Conservation (phyloP, 106 monocot genomes). For the Dioscorea dumetorum region DNA sequence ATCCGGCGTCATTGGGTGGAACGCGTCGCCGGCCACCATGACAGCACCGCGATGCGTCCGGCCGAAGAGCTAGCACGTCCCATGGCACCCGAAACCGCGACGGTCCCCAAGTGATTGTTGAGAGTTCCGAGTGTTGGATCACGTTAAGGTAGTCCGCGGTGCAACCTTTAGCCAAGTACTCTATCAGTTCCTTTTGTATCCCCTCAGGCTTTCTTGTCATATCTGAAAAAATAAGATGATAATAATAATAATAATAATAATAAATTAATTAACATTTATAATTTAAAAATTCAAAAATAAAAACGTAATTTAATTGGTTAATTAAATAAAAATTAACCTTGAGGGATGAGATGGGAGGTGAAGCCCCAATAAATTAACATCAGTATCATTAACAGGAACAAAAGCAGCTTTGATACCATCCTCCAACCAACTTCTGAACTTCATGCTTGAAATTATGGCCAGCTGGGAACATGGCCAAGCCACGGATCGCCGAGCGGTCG, state of each 20-base stretch:
- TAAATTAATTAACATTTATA: neutral
- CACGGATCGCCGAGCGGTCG: constrained; percentile 21
- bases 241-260: neutral
- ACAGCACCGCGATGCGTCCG: constrained; percentile 1
- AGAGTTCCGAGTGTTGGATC: constrained; percentile 2
- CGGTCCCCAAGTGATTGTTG: constrained; percentile 17
- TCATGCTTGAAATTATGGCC: constrained; percentile 27
- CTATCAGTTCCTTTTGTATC: constrained; percentile 9
- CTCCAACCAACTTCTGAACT: constrained; percentile 7
- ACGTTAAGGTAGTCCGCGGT: constrained; percentile 11
- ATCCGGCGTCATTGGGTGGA: constrained; percentile 34
- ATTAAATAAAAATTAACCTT: constrained; percentile 2
- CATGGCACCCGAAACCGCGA: constrained; percentile 20
- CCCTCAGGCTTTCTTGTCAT: constrained; percentile 14
- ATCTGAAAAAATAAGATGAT: constrained; percentile 20
- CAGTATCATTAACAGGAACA: constrained; percentile 20
- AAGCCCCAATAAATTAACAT: constrained; percentile 33
- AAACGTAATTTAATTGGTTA: too few species aligned
- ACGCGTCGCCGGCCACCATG: constrained; percentile 30
- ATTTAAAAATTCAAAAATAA: too few species aligned
- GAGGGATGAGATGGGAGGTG: constrained; percentile 2
- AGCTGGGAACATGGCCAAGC: constrained; percentile 15
- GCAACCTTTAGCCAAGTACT: constrained; percentile 5
- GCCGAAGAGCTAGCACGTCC: constrained; percentile 17
- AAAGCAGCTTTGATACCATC: constrained; percentile 33